Evolutionary conservation across 176 grass and related monocot species (phyloP), one percentile per base, ranked within the genome.

Genomic region (Coix lacrymajobi): DNA sequence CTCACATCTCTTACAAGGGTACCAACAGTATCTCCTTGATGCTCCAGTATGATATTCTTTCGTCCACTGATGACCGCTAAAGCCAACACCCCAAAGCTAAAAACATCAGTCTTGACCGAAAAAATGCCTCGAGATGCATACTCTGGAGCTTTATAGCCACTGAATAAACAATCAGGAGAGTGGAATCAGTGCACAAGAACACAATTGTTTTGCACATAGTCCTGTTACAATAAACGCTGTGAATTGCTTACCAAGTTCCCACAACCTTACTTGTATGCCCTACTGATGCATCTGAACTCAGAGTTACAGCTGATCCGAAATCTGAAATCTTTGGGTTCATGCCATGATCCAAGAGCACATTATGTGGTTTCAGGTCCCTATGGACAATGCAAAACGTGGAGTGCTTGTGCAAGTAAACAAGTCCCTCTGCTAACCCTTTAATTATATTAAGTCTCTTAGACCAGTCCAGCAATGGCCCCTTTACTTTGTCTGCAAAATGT

Each of bases 31-130:
- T 87, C 69, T 8, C 73, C 75, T 54, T 30, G 54, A 8, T 64
- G 38, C 5, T 69, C 16, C 12, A 38, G 40, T 34, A 86, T 32
- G 22, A 6, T 52, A 34, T 90, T 90, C 46, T 56, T 87, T 28
- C 61, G 39, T 33, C 84, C 80, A 19, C 37, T 87, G 0, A 90
- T 48, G 28, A 87, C 80, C 11, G 9, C 84, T 26, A 90, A 65
- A 76, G 79, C 31, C 61, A 87, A 26, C 24, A 90, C 48, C 7
- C 84, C 84, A 0, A 87, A 87, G 20, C 89, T 83, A 66, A 87
- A 90, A 20, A 70, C 84, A 73, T 90, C 80, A 7, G 84, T 80
- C 69, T 80, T 90, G n/a, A 63, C 0, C 4, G 89, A 84, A 66
- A 83, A 80, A 63, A 79, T 11, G 5, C 84, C 88, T 26, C 43